Evolutionary conservation across 768 basidiomycete species (phyloP).

Genomic region (Lentinus tigrinus): DNA sequence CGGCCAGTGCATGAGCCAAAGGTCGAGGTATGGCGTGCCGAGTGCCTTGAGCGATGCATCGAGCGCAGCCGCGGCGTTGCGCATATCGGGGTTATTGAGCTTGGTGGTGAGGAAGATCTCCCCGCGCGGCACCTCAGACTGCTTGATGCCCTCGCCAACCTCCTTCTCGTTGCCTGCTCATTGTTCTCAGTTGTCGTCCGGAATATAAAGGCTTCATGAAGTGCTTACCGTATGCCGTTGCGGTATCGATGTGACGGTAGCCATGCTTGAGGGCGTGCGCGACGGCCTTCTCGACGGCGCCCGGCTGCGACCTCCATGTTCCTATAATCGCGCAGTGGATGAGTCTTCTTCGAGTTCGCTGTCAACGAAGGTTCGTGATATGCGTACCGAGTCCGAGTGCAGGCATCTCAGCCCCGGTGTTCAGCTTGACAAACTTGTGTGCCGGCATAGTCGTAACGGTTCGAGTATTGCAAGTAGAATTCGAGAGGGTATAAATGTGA

Average conservation of each 20-base stretch:
- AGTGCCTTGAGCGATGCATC: slow-evolving; percentile 67
- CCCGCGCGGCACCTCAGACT: slow-evolving; percentile 67
- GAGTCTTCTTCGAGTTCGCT: background rate
- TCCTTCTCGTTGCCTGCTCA: slow-evolving; percentile 67
- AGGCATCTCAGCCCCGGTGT: slow-evolving; percentile 78
- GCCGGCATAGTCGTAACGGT: slow-evolving; percentile 44
- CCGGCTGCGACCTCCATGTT: slow-evolving; percentile 78
- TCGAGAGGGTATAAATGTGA: background rate
- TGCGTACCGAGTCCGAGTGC: slow-evolving; percentile 61
- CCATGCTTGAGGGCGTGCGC: slow-evolving; percentile 70
- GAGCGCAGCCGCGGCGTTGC: slow-evolving; percentile 57
- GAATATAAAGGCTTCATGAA: background rate
- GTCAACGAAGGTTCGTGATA: background rate
- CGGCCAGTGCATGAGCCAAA: slow-evolving; percentile 87
- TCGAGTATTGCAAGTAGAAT: background rate
- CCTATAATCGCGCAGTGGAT: slow-evolving; percentile 34
- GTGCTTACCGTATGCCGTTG: slow-evolving; percentile 50
- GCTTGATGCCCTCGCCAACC: slow-evolving; percentile 78
- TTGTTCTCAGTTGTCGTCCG: background rate
- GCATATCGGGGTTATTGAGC: slow-evolving; percentile 64
- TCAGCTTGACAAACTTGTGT: slow-evolving; percentile 48
- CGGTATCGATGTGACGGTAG: slow-evolving; percentile 74
- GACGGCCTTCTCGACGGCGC: slow-evolving; percentile 72
- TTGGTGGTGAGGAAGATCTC: slow-evolving; percentile 83
- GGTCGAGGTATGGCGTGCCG: slow-evolving; percentile 74